Conservation (phyloP, 2,329 filamentous ascomycete species). For the Penicillium palitans region DNA sequence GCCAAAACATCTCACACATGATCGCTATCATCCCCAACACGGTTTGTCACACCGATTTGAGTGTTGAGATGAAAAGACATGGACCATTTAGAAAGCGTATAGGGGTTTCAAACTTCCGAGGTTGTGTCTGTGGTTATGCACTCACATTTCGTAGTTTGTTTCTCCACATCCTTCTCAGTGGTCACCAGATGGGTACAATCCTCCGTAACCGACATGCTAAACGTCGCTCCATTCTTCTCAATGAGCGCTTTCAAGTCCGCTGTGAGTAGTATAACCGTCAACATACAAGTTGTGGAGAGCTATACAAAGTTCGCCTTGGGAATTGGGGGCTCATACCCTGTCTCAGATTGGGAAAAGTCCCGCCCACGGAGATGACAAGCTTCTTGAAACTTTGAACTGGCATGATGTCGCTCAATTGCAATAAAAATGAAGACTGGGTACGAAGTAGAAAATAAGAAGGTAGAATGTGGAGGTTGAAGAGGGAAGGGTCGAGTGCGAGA, state of each 20-base stretch:
- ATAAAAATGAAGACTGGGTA: too few relatives aligned
- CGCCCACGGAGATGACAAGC: slow-evolving; percentile 57
- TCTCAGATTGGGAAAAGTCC: slow-evolving; percentile 57
- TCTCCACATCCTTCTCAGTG: slow-evolving; percentile 40
- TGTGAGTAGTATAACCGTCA: slow-evolving; percentile 18
- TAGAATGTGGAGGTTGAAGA: not conserved
- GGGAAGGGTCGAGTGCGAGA: not conserved
- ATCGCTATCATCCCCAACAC: not conserved
- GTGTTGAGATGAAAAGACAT: accelerated
- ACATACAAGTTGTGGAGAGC: slow-evolving; percentile 10
- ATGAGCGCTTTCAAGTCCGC: slow-evolving; percentile 36
- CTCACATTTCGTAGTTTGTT: slow-evolving; percentile 38
- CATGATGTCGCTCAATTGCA: slow-evolving; percentile 19
- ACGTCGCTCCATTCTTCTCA: slow-evolving; percentile 37
- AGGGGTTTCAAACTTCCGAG: not conserved
- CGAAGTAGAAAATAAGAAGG: not conserved
- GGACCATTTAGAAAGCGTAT: too few relatives aligned
- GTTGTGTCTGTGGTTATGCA: not conserved
- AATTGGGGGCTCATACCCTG: slow-evolving; percentile 44
- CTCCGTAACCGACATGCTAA: slow-evolving; percentile 31
- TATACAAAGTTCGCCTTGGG: slow-evolving; percentile 7
- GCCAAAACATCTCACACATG: not conserved
- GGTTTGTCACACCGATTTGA: not conserved
- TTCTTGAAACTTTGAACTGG: slow-evolving; percentile 31
- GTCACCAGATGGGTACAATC: slow-evolving; percentile 43